These are phyloP conservation scores for Echria macrotheca DNA, from an alignment of 495 filamentous ascomycete genomes.

Conservation along the genomic window DNA sequence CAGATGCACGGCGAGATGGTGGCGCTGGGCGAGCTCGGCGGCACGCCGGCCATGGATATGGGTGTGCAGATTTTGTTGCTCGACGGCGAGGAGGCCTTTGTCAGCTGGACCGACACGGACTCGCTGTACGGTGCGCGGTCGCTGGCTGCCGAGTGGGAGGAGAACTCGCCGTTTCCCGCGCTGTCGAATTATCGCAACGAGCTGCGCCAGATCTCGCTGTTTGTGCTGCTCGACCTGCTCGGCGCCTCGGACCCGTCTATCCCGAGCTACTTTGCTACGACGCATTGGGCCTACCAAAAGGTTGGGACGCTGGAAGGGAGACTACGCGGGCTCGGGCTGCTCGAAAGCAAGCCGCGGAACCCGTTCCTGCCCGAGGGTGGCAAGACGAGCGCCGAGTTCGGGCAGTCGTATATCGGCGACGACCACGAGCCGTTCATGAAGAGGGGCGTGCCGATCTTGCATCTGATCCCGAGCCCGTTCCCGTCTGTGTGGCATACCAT, in stretches of 20 bases:
- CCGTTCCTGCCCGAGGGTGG: conserved; percentile 45
- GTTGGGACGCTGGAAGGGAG: conserved; percentile 65
- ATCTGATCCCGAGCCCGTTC: conserved; percentile 76
- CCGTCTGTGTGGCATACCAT: conserved; percentile 77
- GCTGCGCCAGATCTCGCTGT: conserved; percentile 70
- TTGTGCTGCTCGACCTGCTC: conserved; percentile 83
- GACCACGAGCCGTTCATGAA: conserved; percentile 83
- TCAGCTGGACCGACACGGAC: conserved; percentile 66
- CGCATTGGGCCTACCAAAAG: conserved; percentile 82
- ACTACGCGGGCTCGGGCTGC: conserved; percentile 47
- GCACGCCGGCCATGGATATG: conserved; percentile 34
- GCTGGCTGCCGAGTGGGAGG: conserved; percentile 73
- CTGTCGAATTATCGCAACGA: conserved; percentile 65
- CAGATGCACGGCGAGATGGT: conserved; percentile 36
- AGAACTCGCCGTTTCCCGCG: conserved; percentile 52
- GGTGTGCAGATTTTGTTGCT: conserved; percentile 82
- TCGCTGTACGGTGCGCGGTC: conserved; percentile 77
- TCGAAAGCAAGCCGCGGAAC: conserved; percentile 28
- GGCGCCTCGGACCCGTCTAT: conserved; percentile 61
- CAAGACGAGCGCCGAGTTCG: conserved; percentile 48
- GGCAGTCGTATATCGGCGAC: conserved; percentile 51
- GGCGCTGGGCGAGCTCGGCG: conserved; percentile 25
- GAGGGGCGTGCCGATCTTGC: conserved; percentile 73
- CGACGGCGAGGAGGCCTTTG: conserved; percentile 89
- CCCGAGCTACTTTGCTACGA: conserved; percentile 74